These are phyloP conservation scores for Penicillium sp. DNA, from an alignment of 2,329 filamentous ascomycete genomes.

Conservation along the genomic window DNA sequence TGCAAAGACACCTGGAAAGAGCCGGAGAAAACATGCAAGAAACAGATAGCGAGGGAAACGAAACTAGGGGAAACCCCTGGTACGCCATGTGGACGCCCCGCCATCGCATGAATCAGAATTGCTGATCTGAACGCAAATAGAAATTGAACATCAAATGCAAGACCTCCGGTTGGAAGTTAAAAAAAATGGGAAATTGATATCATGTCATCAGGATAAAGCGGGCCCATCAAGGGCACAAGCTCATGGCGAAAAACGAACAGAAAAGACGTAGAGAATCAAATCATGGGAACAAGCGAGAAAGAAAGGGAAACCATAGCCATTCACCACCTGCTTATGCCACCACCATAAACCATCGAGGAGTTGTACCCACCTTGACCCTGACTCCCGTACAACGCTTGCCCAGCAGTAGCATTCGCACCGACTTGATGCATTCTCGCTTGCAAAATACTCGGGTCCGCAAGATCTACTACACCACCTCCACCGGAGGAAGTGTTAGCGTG, in stretches of 20 bases:
- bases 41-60: conserved; percentile 18
- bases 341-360: conserved; percentile 73
- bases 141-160: conserved; percentile 4
- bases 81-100: conserved; percentile 39
- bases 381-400: conserved; percentile 86
- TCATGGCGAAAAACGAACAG: conserved; percentile 17
- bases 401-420: conserved; percentile 68
- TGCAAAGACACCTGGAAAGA: conserved; percentile 35
- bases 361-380: conserved; percentile 93
- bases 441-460: conserved; percentile 99
- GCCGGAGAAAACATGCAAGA: conserved; percentile 24
- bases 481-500: conserved; percentile 99
- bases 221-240: conserved; percentile 25
- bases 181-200: conserved; percentile 31
- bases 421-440: conserved; percentile 94
- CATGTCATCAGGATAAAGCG: conserved; percentile 31
- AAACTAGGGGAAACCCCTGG: conserved; percentile 28
- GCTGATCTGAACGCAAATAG: conserved; percentile 28
- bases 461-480: conserved; percentile 99
- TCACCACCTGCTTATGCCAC: conserved; percentile 68
- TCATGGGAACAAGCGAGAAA: conserved; percentile 22
- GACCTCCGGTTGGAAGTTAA: conserved; percentile 29
- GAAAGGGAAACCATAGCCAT: conserved; percentile 7
- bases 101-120: conserved; percentile 32
- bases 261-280: conserved; percentile 22